Conservation (phyloP, 1,284 basidiomycete species). For the Microbotryum scabiosae region DNA sequence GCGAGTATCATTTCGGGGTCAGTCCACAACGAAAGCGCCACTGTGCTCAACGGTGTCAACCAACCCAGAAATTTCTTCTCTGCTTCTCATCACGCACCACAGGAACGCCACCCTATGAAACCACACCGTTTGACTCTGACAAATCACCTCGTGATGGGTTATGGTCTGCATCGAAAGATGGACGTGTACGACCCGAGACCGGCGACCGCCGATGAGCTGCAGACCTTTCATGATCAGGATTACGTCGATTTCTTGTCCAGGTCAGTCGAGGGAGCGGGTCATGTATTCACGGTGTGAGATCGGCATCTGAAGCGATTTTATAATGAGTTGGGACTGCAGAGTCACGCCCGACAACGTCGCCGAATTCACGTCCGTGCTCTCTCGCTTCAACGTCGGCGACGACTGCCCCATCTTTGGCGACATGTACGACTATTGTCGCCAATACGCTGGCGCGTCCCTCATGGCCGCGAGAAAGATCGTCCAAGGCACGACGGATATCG, state of each 20-base stretch:
- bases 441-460: constrained; percentile 84
- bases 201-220: constrained; percentile 82
- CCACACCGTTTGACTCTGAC: constrained; percentile 89
- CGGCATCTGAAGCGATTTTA: too few relatives aligned
- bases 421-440: constrained; percentile 82
- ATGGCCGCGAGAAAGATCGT: constrained; percentile 80
- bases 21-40: constrained; percentile 34
- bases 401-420: constrained; percentile 91
- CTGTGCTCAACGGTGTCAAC: too few relatives aligned
- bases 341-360: constrained; percentile 72
- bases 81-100: neutral
- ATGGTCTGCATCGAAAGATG: constrained; percentile 92
- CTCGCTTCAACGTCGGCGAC: constrained; percentile 47
- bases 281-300: too few relatives aligned
- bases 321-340: too few relatives aligned
- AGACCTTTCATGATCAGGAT: constrained; percentile 81
- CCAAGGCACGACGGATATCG: constrained; percentile 83
- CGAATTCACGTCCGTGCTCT: constrained; percentile 40
- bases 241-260: constrained; percentile 90
- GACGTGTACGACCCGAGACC: constrained; percentile 82
- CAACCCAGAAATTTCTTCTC: too few relatives aligned
- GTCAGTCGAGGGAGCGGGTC: constrained; percentile 46
- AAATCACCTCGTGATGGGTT: constrained; percentile 90
- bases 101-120: constrained; percentile 98
- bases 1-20: constrained; percentile 92